phyloP scores from a whole-genome alignment of 169 alveolate species.

The Eimeria sp. region DNA sequence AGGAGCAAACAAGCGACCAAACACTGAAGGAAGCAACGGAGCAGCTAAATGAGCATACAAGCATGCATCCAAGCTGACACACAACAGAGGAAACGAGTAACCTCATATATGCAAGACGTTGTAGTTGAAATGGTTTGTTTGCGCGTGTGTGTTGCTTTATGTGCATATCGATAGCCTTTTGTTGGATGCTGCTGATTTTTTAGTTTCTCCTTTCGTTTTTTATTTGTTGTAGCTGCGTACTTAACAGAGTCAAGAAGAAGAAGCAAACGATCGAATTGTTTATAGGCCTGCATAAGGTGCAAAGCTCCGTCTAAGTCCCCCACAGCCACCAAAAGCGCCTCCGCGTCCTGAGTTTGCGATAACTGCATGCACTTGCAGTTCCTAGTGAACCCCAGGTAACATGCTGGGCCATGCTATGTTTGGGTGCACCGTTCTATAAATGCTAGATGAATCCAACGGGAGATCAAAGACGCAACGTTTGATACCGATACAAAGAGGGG shows the following conservation, averaged over 20 bases:
- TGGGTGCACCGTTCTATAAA: not conserved
- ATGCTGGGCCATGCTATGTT: not conserved
- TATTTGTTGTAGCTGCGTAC: not conserved
- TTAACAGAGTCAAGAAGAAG: not conserved
- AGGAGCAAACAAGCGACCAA: too few relatives aligned
- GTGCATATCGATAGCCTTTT: not conserved
- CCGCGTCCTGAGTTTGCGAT: not conserved
- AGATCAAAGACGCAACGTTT: not conserved
- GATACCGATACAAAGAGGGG: too few relatives aligned
- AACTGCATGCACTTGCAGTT: not conserved
- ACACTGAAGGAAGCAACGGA: not conserved
- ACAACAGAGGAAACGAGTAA: not conserved
- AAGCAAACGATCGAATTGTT: conserved; percentile 8
- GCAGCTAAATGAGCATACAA: not conserved
- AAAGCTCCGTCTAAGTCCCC: conserved; percentile 14
- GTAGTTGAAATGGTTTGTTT: not conserved
- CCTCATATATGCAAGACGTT: not conserved
- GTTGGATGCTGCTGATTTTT: not conserved
- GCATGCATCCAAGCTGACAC: not conserved
- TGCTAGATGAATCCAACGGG: not conserved
- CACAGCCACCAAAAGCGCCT: not conserved
- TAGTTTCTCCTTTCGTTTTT: not conserved
- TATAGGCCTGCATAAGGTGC: conserved; percentile 13
- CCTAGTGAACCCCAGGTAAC: not conserved
- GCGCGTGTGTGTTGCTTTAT: not conserved